A percentile compares a stretch with the other conserved stretches of the same genome.
Conservation (phyloP, 345 rosid genomes). For the Clarkia xantiana region DNA sequence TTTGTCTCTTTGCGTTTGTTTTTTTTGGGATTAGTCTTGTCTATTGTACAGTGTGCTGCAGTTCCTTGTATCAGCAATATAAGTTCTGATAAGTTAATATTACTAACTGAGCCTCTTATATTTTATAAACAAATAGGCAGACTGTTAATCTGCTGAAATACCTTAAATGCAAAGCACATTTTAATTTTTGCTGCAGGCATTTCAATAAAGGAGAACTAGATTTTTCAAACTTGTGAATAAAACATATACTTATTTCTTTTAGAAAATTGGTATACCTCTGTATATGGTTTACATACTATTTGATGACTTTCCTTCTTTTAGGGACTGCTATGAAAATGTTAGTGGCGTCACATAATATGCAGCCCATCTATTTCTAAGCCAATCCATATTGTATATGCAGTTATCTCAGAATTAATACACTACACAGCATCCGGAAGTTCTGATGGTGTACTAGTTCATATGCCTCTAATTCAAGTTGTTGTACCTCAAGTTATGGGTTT, state of each 20-base stretch:
- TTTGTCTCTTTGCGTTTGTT: conserved; percentile 3
- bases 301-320: background rate
- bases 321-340: background rate
- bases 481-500: conserved; percentile 84
- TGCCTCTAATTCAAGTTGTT: conserved; percentile 86
- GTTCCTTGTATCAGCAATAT: background rate
- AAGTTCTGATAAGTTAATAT: too few species aligned
- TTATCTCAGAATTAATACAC: conserved; percentile 85
- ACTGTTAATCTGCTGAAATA: too few species aligned
- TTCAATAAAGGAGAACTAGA: too few species aligned
- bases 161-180: too few species aligned
- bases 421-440: conserved; percentile 58
- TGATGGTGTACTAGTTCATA: conserved; percentile 68
- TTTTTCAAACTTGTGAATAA: too few species aligned
- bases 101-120: too few species aligned
- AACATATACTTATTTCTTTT: too few species aligned
- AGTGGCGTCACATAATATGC: background rate
- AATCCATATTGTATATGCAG: conserved; percentile 27
- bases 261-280: too few species aligned
- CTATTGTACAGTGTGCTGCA: conserved; percentile 5
- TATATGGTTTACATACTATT: too few species aligned
- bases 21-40: too few species aligned
- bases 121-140: too few species aligned
- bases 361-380: background rate
- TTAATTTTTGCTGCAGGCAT: too few species aligned